Conservation (phyloP, 352 stramenopile species). For the Aphanomyces stellatus region DNA sequence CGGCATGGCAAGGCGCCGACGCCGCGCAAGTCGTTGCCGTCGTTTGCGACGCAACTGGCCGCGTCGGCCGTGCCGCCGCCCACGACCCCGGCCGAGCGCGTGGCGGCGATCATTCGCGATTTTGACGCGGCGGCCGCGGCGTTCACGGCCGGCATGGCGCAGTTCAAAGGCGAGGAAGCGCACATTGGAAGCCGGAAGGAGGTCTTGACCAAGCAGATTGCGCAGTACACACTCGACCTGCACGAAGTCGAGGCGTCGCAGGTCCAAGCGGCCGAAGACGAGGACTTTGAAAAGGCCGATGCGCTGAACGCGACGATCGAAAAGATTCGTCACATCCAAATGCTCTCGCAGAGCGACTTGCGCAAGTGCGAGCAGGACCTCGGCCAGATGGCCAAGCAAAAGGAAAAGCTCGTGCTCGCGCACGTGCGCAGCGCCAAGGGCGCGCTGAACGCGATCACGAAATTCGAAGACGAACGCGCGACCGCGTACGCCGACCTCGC, state of each 20-base stretch:
- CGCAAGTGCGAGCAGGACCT: slow-evolving; percentile 70
- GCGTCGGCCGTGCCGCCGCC: neutral
- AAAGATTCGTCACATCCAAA: slow-evolving; percentile 73
- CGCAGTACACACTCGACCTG: slow-evolving; percentile 71
- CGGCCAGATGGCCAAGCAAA: slow-evolving; percentile 54
- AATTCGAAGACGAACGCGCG: slow-evolving; percentile 68
- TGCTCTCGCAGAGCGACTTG: slow-evolving; percentile 67
- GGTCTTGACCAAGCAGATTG: slow-evolving; percentile 56
- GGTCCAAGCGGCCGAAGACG: slow-evolving; percentile 63
- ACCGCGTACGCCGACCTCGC: slow-evolving; percentile 35
- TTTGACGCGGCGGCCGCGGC: slow-evolving; percentile 63
- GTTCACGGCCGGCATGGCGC: slow-evolving; percentile 49
- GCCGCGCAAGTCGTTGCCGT: neutral
- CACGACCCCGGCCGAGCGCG: slow-evolving; percentile 48
- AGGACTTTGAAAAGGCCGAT: slow-evolving; percentile 81
- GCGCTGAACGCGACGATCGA: slow-evolving; percentile 72
- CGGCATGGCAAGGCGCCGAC: neutral
- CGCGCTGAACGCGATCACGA: slow-evolving; percentile 61
- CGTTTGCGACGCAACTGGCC: neutral
- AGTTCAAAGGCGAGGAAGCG: slow-evolving; percentile 70
- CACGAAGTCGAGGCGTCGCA: slow-evolving; percentile 72
- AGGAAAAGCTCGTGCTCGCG: slow-evolving; percentile 71
- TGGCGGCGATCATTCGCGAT: slow-evolving; percentile 59
- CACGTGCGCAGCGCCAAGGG: slow-evolving; percentile 64
- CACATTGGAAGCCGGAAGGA: slow-evolving; percentile 56